A percentile compares a stretch with the other conserved stretches of the same genome.
Evolutionary conservation across 805 yeast species (phyloP).

Genomic region (Saccharomyces kudriavzevii): DNA sequence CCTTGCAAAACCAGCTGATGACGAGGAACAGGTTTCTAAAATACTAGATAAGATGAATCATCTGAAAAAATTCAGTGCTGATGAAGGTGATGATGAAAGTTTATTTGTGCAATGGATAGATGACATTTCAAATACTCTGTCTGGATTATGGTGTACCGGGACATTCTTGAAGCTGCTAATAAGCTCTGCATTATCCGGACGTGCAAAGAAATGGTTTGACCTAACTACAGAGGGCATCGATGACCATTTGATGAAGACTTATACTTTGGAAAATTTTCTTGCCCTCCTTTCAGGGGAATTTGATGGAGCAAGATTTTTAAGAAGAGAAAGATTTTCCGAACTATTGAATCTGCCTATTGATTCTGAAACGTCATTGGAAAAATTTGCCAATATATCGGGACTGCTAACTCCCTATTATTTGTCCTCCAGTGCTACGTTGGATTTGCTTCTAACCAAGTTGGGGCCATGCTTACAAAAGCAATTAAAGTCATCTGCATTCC

Average conservation of each 20-base stretch:
- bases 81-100: not conserved
- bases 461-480: not conserved
- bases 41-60: not conserved
- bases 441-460: not conserved
- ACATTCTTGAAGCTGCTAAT: not conserved
- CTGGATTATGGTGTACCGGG: not conserved
- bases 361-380: not conserved
- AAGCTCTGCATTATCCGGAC: not conserved
- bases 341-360: not conserved
- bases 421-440: not conserved
- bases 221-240: not conserved
- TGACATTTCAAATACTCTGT: not conserved
- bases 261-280: not conserved
- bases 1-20: not conserved
- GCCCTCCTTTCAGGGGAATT: not conserved
- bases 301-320: not conserved
- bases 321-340: not conserved
- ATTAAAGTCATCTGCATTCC: not conserved
- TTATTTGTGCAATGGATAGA: not conserved
- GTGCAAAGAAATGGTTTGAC: not conserved
- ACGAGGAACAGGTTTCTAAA: not conserved
- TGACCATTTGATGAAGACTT: not conserved
- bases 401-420: not conserved
- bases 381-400: not conserved
- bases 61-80: not conserved